Evolutionary conservation across 2,329 filamentous ascomycete species (phyloP).

Genomic region (Pestalotiopsis sp.): DNA sequence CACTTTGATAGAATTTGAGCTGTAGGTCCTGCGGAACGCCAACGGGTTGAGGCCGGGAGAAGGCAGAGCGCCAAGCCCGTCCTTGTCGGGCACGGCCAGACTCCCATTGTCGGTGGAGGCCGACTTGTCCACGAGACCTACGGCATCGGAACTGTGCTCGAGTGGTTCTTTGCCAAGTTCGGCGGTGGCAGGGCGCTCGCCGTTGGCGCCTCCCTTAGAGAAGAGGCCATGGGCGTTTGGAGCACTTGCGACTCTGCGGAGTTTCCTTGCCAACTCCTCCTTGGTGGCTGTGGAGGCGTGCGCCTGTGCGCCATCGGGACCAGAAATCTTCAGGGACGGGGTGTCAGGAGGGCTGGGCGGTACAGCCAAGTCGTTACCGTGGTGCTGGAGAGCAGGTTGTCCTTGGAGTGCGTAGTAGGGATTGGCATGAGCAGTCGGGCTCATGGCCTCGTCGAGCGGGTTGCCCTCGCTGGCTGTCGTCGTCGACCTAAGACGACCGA

Average conservation of each 20-base stretch:
- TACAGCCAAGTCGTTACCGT: slow-evolving; percentile 83
- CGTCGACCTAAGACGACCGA: slow-evolving; percentile 84
- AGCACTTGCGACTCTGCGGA: slow-evolving; percentile 92
- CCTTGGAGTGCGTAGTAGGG: slow-evolving; percentile 98
- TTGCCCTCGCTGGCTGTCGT: slow-evolving; percentile 95
- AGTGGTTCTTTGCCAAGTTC: slow-evolving; percentile 85
- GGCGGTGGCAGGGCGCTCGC: slow-evolving; percentile 78
- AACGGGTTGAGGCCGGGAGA: slow-evolving; percentile 69
- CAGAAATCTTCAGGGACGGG: slow-evolving; percentile 74
- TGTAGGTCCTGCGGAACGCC: slow-evolving; percentile 92
- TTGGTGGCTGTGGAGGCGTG: slow-evolving; percentile 80
- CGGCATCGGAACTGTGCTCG: slow-evolving; percentile 55
- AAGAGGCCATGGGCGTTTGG: slow-evolving; percentile 97
- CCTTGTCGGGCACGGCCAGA: slow-evolving; percentile 46
- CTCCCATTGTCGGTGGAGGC: slow-evolving; percentile 38
- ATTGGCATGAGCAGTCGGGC: slow-evolving; percentile 91
- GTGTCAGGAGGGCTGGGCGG: slow-evolving; percentile 93
- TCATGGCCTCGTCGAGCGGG: slow-evolving; percentile 82
- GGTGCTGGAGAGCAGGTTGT: slow-evolving; percentile 87
- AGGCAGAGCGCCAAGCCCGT: slow-evolving; percentile 64
- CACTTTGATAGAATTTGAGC: slow-evolving; percentile 98
- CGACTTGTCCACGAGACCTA: slow-evolving; percentile 50
- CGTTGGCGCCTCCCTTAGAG: slow-evolving; percentile 56
- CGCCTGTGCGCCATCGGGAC: slow-evolving; percentile 65
- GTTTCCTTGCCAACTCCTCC: slow-evolving; percentile 89